Percentiles rank a stretch among this genome's conserved stretches.
Conservation (phyloP, 1,284 basidiomycete genomes). For the Inonotus hispidus region DNA sequence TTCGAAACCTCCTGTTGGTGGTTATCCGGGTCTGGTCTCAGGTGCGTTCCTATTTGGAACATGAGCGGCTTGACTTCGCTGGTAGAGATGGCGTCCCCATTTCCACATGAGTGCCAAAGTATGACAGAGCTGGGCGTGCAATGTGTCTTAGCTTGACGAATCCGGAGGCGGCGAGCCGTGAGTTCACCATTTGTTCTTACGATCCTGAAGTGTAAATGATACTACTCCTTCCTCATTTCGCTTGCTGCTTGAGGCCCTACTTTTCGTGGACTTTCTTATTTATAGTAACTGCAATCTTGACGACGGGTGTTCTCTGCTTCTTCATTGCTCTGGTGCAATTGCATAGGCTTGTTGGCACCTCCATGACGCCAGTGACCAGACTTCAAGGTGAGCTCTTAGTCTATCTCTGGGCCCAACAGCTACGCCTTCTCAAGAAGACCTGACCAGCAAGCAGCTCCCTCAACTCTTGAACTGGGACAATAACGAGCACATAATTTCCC, state of each 20-base stretch:
- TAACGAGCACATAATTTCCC: too few relatives aligned
- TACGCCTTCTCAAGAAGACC: too few relatives aligned
- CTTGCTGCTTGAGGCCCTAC: neutral
- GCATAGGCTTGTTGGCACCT: too few relatives aligned
- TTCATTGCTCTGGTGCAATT: too few relatives aligned
- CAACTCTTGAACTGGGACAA: too few relatives aligned
- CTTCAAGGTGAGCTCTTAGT: too few relatives aligned
- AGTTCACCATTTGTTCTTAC: constrained; percentile 41
- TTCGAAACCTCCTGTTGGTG: neutral
- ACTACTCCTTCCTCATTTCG: constrained; percentile 24
- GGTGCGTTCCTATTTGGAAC: constrained; percentile 19
- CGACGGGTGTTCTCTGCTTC: too few relatives aligned
- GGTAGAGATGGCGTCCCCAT: neutral
- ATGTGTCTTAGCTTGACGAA: constrained; percentile 1
- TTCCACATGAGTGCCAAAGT: neutral
- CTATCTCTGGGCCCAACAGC: too few relatives aligned
- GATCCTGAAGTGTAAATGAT: constrained; percentile 38
- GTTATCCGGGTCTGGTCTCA: neutral
- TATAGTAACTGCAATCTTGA: neutral
- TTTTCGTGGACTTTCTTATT: neutral
- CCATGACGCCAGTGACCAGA: too few relatives aligned
- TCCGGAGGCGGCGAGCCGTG: constrained; percentile 32
- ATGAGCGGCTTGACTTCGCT: constrained; percentile 3
- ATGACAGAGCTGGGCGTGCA: neutral
- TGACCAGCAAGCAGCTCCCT: too few relatives aligned